phyloP scores from a whole-genome alignment of 257 asterid species.

The Petrea volubilis region DNA sequence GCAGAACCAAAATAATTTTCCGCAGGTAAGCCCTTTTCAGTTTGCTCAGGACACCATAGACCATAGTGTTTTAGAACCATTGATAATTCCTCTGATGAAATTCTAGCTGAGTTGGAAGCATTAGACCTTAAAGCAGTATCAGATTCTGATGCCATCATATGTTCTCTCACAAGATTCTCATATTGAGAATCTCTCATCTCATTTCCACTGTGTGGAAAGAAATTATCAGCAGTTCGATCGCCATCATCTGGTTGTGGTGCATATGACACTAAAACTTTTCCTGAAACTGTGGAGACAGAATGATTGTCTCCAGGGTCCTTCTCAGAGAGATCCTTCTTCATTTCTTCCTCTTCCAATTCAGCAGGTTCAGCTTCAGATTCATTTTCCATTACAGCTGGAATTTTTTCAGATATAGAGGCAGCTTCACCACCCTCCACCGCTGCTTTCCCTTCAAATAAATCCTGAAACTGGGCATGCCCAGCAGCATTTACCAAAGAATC shows the following conservation, averaged over 20 bases:
- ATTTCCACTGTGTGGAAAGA: conserved; percentile 7
- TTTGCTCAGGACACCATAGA: conserved; percentile 34
- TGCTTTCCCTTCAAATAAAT: conserved; percentile 21
- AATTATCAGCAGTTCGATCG: conserved; percentile 20
- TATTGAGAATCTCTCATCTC: conserved; percentile 21
- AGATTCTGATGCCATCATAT: conserved; percentile 7
- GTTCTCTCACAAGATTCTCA: conserved; percentile 21
- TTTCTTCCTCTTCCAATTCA: conserved; percentile 23
- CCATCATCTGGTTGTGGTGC: conserved; percentile 21
- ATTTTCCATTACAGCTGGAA: conserved; percentile 13
- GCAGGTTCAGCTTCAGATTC: conserved; percentile 19
- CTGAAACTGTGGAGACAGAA: conserved; percentile 23
- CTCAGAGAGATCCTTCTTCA: background rate
- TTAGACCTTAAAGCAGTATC: conserved; percentile 13
- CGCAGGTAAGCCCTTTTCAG: conserved; percentile 37
- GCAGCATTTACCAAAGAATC: conserved; percentile 23
- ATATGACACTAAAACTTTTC: background rate
- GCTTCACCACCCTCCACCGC: background rate
- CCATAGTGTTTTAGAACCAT: conserved; percentile 42
- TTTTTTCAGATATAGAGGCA: conserved; percentile 15
- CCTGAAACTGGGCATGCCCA: conserved; percentile 14
- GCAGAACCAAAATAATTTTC: conserved; percentile 65
- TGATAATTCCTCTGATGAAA: conserved; percentile 46
- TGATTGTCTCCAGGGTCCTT: conserved; percentile 11
- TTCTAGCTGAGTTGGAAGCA: conserved; percentile 28